Base-by-base conservation (phyloP, 768 basidiomycete species). In the Psilocybe sp. region DNA sequence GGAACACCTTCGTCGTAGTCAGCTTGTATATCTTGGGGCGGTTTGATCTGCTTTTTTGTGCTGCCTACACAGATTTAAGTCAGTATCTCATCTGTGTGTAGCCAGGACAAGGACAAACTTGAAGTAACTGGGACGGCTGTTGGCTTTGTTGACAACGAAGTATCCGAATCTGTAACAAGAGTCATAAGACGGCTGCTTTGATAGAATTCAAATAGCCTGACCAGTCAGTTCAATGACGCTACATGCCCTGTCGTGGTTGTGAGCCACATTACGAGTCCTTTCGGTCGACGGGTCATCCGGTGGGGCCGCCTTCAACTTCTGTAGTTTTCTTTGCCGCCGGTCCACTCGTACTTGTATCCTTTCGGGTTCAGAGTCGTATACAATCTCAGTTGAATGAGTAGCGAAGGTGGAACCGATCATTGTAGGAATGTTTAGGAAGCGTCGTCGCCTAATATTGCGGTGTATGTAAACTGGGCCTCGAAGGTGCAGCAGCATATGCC, bases 311-410 rank as follows among this genome's bases (percentile, higher is more conserved):
- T 28, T 28, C 23, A 28, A 28, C 32, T 34, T 18, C 32, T 15
- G 16, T 44, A 40, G n/a, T 56, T 32, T 52, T 42, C 55, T 51
- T 54, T 31, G 56, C 64, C 65, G 43, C 31, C 53, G 23, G 18
- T 18, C 36, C 37, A 46, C 53, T 14, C 63, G 69, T 35, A 58
- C 42, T 54, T 66, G 68, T 56, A 80, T 77, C 49, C 84, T 72
- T 62, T 89, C 87, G 15, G 85, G 85, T 63, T 88, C 87, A 0
- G 86, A 88, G 65, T 89, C 87, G 23, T 79, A 81, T 4, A 87
- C 76, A 31, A 79, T 55, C 49, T 81, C 80, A 28, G 23, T 7
- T 28, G 23, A 28, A 3, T 28, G 4, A 28, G 23, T 28, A 3
- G 59, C 58, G n/a, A 33, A 5, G 38, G 39, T 33, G 44, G 19